Evolutionary conservation across 2,329 filamentous ascomycete genomes (phyloP).

Genomic region (Malbranchea zuffiana): DNA sequence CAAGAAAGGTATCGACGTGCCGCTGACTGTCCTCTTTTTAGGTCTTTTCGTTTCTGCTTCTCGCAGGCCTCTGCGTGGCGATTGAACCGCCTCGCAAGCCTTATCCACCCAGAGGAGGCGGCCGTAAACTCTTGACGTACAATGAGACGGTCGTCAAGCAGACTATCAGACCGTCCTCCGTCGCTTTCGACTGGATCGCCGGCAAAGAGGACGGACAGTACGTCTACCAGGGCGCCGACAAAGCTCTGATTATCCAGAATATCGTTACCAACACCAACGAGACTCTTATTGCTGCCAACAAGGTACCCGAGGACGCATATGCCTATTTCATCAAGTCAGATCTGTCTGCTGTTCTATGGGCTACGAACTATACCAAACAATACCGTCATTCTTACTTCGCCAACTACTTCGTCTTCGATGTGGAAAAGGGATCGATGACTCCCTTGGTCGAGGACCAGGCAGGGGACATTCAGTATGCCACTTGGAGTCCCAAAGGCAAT

Average conservation of each 20-base stretch:
- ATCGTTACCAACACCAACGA: constrained; percentile 47
- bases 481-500: constrained; percentile 47
- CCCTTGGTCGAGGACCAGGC: constrained; percentile 49
- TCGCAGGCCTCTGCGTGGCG: constrained; percentile 20
- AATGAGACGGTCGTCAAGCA: constrained; percentile 46
- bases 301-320: constrained; percentile 45
- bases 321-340: constrained; percentile 55
- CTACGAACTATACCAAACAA: constrained; percentile 56
- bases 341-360: constrained; percentile 48
- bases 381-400: constrained; percentile 59
- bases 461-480: constrained; percentile 57
- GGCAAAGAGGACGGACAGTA: constrained; percentile 52
- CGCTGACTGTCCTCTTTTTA: background rate
- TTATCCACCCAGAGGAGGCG: constrained; percentile 46
- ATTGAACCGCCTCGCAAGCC: constrained; percentile 45
- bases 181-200: constrained; percentile 47
- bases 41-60: constrained; percentile 12
- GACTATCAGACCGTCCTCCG: constrained; percentile 38
- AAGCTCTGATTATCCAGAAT: constrained; percentile 50
- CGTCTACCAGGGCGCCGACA: constrained; percentile 42
- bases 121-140: constrained; percentile 47
- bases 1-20: background rate
- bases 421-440: constrained; percentile 44
- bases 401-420: constrained; percentile 54
- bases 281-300: constrained; percentile 48